Conservation (phyloP, 306 rosid genomes). For the Acacia confusa region DNA sequence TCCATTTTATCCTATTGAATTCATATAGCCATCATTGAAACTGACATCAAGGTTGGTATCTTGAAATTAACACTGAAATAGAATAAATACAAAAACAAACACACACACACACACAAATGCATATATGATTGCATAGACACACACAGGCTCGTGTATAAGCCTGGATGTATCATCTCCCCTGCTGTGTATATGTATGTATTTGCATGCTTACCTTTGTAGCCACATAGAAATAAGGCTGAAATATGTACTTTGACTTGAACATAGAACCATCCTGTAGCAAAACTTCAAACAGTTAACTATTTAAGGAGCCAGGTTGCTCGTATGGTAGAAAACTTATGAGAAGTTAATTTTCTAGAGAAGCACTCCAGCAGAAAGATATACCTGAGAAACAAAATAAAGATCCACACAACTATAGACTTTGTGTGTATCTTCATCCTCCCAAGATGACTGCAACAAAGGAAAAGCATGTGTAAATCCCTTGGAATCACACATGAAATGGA, state of each 20-base stretch:
- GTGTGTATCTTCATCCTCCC: constrained; percentile 70
- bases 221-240: constrained; percentile 83
- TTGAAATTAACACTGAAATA: background rate
- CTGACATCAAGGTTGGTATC: background rate
- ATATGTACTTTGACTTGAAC: constrained; percentile 84
- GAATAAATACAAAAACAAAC: constrained; percentile 17
- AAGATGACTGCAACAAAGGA: constrained; percentile 74
- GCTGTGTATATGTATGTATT: background rate
- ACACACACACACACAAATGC: background rate
- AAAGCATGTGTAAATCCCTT: constrained; percentile 34
- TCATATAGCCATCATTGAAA: constrained; percentile 30
- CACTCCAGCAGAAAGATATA: constrained; percentile 27
- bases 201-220: constrained; percentile 69
- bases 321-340: background rate
- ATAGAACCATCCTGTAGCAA: constrained; percentile 84
- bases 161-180: background rate
- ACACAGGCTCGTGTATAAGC: background rate
- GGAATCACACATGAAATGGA: background rate
- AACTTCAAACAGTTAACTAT: constrained; percentile 34
- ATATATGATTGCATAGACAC: constrained; percentile 5
- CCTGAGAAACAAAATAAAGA: constrained; percentile 94
- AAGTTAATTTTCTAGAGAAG: background rate
- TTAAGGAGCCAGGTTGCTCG: constrained; percentile 10
- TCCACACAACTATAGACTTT: constrained; percentile 75
- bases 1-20: constrained; percentile 69